Evolutionary conservation across 495 filamentous ascomycete species (phyloP), one percentile per base, ranked within the genome.

Genomic region (Neurospora sp.): DNA sequence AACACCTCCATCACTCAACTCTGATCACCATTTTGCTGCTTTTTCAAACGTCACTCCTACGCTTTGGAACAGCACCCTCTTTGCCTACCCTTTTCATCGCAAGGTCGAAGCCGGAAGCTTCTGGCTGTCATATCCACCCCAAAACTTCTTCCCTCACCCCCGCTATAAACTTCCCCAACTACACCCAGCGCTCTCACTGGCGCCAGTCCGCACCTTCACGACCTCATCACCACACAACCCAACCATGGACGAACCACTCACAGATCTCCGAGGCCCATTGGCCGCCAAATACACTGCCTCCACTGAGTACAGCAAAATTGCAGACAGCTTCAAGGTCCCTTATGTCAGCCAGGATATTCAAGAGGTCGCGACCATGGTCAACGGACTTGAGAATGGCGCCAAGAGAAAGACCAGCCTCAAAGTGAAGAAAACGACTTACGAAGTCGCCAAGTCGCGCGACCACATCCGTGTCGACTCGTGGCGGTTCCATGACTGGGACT

Each of bases 401-500:
- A 88, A 89, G 75, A 83, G 81, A 47, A 87, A 85, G 41, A 78
- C 74, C 74, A 78, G 82, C 12, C 90, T 92, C 80, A 87, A 83
- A 38, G 78, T 89, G 83, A 96, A 90, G 77, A 97, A 92, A 83
- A 86, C 85, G 9, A 92, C 86, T 8, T 98, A 91, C 79, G 74
- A 81, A 0, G 86, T 98, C 31, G 81, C 83, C 3, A 85, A 84
- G 10, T 89, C 90, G 4, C 82, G 78, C 69, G 81, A 87, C 44
- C 77, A 85, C 35, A 83, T 92, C 72, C 81, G 79, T 2, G 94
- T 98, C 35, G 89, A 96, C 77, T 97, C 95, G 6, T 99, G 96
- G 96, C 90, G 90, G 38, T 92, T 98, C 78, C 88, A 90, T 77
- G 96, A 99, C 73, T 95, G 90, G 91, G 95, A 98, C 76, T 98